phyloP scores from a whole-genome alignment of 306 rosid genomes.

The Vigna radiata region DNA sequence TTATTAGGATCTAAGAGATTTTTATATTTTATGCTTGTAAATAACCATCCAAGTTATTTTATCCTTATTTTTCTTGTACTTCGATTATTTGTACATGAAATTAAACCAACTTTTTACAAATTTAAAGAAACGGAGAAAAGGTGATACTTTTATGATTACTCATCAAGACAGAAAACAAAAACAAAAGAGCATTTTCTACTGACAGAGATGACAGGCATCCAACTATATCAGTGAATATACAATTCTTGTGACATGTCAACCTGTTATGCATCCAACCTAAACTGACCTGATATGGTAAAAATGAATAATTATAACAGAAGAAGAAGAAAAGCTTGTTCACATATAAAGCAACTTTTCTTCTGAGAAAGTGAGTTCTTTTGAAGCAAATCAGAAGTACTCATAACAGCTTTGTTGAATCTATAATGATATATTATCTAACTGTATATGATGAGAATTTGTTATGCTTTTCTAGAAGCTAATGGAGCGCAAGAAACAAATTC shows the following conservation, averaged over 20 bases:
- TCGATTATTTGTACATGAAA: slow-evolving; percentile 6
- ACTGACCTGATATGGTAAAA: too few relatives aligned
- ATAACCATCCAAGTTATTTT: neutral
- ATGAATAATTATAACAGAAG: neutral
- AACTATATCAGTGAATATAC: neutral
- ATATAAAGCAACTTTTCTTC: slow-evolving; percentile 1
- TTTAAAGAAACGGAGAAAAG: too few relatives aligned
- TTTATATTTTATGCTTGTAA: neutral
- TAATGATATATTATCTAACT: neutral
- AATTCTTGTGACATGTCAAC: neutral
- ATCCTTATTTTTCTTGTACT: neutral
- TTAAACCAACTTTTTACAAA: neutral
- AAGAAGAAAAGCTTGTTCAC: neutral
- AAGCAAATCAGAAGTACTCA: neutral
- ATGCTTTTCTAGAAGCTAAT: slow-evolving; percentile 14
- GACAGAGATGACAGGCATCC: neutral
- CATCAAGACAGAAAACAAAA: neutral
- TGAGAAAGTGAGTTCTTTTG: neutral
- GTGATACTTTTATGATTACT: neutral
- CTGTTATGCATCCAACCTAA: neutral
- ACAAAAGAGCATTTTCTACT: neutral
- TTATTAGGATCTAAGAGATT: too few relatives aligned
- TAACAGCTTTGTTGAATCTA: neutral
- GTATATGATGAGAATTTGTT: neutral
- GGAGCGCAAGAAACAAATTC: slow-evolving; percentile 36